Percentiles rank a stretch among this genome's conserved stretches.
Conservation (phyloP, 139 green algal genomes). For the Micromonas pusilla region DNA sequence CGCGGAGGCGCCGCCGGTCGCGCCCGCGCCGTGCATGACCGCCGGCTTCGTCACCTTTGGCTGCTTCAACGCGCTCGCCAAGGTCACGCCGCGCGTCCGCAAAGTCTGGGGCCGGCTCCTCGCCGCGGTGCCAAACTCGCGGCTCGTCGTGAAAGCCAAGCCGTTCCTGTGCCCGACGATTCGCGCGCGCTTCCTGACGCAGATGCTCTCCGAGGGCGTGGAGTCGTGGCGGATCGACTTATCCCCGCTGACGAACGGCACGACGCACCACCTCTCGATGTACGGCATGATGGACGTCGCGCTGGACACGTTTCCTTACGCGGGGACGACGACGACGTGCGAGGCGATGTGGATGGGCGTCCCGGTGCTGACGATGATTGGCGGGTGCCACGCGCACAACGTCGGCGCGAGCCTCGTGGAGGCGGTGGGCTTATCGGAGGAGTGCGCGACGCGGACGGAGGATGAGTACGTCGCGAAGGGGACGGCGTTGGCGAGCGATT, state of each 20-base stretch:
- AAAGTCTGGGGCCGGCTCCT: constrained; percentile 71
- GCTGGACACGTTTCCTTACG: constrained; percentile 93
- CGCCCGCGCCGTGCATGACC: constrained; percentile 49
- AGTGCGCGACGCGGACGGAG: constrained; percentile 65
- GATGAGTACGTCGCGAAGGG: constrained; percentile 77
- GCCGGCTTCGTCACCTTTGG: constrained; percentile 93
- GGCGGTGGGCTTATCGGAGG: constrained; percentile 56
- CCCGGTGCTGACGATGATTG: constrained; percentile 74
- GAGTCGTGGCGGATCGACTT: constrained; percentile 70
- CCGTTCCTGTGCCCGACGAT: constrained; percentile 79
- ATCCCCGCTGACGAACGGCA: constrained; percentile 68
- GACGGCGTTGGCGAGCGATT: constrained; percentile 46
- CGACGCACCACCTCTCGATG: constrained; percentile 44
- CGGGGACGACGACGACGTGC: constrained; percentile 93
- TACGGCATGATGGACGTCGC: constrained; percentile 81
- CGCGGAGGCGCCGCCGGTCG: constrained; percentile 63
- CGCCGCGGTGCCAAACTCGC: constrained; percentile 41
- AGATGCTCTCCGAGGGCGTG: constrained; percentile 47
- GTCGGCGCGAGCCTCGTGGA: constrained; percentile 81
- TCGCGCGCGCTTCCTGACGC: constrained; percentile 5
- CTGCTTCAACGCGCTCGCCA: constrained; percentile 95
- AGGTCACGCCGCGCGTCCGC: constrained; percentile 74
- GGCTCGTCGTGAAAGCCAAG: constrained; percentile 95
- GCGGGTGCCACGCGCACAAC: constrained; percentile 89
- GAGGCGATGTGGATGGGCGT: constrained; percentile 93